These are phyloP conservation scores for Sisymbrium irio DNA, from an alignment of 345 rosid genomes.

Conservation along the genomic window DNA sequence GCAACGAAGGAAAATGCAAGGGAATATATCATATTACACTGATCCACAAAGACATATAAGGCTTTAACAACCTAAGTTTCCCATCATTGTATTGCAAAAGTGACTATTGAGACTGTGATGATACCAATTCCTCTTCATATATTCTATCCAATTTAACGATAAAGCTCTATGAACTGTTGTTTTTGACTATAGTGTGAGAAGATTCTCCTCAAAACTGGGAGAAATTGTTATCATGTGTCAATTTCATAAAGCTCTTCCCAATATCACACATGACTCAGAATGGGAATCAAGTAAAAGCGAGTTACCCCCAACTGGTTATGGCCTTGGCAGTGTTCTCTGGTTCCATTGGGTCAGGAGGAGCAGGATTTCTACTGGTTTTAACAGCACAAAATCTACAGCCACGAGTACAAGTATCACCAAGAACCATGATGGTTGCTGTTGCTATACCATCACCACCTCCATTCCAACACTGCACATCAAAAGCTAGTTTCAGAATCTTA, in stretches of 20 bases:
- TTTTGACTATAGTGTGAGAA: not conserved
- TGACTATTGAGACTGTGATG: not conserved
- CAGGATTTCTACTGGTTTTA: slow-evolving; percentile 88
- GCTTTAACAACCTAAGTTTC: not conserved
- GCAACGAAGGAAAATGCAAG: slow-evolving; percentile 20
- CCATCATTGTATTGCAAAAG: not conserved
- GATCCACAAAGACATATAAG: not conserved
- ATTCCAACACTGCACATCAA: slow-evolving; percentile 79
- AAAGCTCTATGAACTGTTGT: not conserved
- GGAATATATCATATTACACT: slow-evolving; percentile 3
- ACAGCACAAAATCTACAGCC: slow-evolving; percentile 99
- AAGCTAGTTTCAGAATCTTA: not conserved
- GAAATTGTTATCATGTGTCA: too few relatives aligned
- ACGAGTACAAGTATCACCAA: slow-evolving; percentile 97
- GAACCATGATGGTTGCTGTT: slow-evolving; percentile 94
- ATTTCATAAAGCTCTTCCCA: too few relatives aligned
- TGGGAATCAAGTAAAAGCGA: not conserved
- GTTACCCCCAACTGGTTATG: slow-evolving; percentile 90
- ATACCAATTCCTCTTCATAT: not conserved
- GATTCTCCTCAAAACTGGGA: not conserved
- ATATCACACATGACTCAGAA: not conserved
- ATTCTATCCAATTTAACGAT: not conserved
- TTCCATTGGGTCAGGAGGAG: slow-evolving; percentile 93
- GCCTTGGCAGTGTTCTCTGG: slow-evolving; percentile 93
- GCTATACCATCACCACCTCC: slow-evolving; percentile 98